A percentile compares a stretch with the other conserved stretches of the same genome.
These are phyloP conservation scores for Globisporangium camurandrum DNA, from an alignment of 352 stramenopile genomes.

Conservation along the genomic window DNA sequence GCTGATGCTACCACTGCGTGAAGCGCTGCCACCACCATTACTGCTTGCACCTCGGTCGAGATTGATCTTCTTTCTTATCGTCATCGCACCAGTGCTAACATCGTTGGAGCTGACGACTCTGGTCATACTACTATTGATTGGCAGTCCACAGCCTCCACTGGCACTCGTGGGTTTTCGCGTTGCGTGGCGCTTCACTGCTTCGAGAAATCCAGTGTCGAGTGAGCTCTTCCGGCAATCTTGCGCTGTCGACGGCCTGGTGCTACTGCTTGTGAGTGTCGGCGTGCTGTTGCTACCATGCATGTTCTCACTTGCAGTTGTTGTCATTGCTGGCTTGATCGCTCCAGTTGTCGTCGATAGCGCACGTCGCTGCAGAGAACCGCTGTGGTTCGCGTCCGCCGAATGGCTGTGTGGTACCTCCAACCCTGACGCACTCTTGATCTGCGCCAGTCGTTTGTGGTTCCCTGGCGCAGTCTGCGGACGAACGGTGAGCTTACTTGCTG, in stretches of 20 bases:
- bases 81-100: not conserved
- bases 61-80: not conserved
- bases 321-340: slow-evolving; percentile 1
- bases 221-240: slow-evolving; percentile 23
- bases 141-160: slow-evolving; percentile 1
- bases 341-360: not conserved
- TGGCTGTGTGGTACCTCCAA: no score
- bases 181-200: slow-evolving; percentile 33
- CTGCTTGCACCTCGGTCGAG: not conserved
- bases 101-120: not conserved
- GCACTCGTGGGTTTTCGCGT: slow-evolving; percentile 9
- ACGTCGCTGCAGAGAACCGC: no score
- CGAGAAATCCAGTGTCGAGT: slow-evolving; percentile 41
- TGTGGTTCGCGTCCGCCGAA: no score
- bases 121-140: not conserved
- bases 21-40: no score
- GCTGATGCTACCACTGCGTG: not conserved
- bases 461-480: slow-evolving; percentile 41
- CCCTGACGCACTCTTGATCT: not conserved
- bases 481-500: slow-evolving; percentile 18
- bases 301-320: not conserved
- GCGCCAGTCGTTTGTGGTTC: slow-evolving; percentile 1
- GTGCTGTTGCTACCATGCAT: slow-evolving; percentile 1
- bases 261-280: not conserved
- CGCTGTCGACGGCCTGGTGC: not conserved